Base-by-base conservation (phyloP, 163 green algal genomes). In the Scenedesmus sp. region DNA sequence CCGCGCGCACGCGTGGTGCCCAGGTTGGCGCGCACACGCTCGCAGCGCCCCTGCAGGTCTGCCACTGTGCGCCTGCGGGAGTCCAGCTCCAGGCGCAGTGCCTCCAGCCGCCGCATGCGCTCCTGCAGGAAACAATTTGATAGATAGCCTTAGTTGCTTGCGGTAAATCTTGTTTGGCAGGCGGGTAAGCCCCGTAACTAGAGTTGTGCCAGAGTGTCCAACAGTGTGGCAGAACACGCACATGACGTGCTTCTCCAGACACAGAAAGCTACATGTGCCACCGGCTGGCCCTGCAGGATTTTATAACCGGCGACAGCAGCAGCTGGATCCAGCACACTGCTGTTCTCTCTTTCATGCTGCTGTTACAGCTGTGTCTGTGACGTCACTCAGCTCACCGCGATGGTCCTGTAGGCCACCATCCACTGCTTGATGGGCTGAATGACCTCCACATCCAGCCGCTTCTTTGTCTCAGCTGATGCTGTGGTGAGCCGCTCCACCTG, bases 71-170 rank as follows among this genome's bases (percentile, higher is more conserved):
- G 92, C 12, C 96, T 91, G 20, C 97, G 94, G 0, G 96, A 98
- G 88, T 99, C 97, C 86, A 99, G 94, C 94, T 99, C 97, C 73
- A 99, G 95, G 12, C 97, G 91, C 84, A 99, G 93, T 4, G 88
- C 87, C 94, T 99, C 97, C 82, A 99, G 92, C 87, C 95, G 95
- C 86, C 94, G 96, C 97, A 99, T 98, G 77, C 96, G 95, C 59
- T 96, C 94, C 95, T 98, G 94, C 62, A 93, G 4, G 52, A 13
- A 8, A 1, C 23, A 26, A 34, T 9, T 8, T 6, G 13, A 52
- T 0, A n/a, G 13, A 6, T 4, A 52, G 4, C 0, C 70, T 7
- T 5, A 52, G 5, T 12, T 52, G 66, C 23, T 79, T 79, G 23
- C 23, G 52, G 70, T 20, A 52, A 1, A 1, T 46, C 34, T 1